Evolutionary conservation across 305 asterid genomes (phyloP), one percentile per base, ranked within the genome.

Genomic region (Plantago lanceolata): DNA sequence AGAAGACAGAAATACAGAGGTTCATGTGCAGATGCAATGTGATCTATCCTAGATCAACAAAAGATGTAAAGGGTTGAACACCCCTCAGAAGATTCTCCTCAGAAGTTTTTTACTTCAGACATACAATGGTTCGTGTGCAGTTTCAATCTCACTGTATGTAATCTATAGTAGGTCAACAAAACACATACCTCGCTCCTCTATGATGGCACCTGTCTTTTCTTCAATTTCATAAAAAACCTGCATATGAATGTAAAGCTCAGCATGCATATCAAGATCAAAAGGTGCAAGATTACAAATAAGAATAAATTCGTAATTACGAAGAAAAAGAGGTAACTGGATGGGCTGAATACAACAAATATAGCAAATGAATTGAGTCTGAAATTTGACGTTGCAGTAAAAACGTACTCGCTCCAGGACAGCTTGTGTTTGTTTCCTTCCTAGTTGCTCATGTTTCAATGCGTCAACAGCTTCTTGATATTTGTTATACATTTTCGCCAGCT

Each of bases 391-490:
- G n/a, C 57, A 54, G 49, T 57, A 44, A 62, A 66, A 65, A 71
- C 88, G 67, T 78, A 90, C 97, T 48, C 99, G 81, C 80, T 93
- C 95, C 81, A 93, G 79, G 70, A 90, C 77, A 59, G 94, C 89
- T 81, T 93, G 85, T 44, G 96, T 70, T 74, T 90, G 95, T 78
- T 86, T 84, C 76, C 94, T 81, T 63, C 99, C 99, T 78, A 87
- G 56, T 75, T 86, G 96, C 79, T 93, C 99, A 68, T 93, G 99
- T 6, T 84, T 80, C 64, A 90, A 71, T 40, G 97, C 97, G 65
- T 93, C 97, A 71, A 83, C 84, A 70, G 91, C 90, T 85, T 93
- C 99, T 82, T 93, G 97, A 77, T 85, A 93, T 73, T 88, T 90
- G 68, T 78, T 67, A 73, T 93, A 93, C 73, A 93, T 71, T 73